Conservation (phyloP, 805 yeast genomes). For the Saturnispora gosingensis region DNA sequence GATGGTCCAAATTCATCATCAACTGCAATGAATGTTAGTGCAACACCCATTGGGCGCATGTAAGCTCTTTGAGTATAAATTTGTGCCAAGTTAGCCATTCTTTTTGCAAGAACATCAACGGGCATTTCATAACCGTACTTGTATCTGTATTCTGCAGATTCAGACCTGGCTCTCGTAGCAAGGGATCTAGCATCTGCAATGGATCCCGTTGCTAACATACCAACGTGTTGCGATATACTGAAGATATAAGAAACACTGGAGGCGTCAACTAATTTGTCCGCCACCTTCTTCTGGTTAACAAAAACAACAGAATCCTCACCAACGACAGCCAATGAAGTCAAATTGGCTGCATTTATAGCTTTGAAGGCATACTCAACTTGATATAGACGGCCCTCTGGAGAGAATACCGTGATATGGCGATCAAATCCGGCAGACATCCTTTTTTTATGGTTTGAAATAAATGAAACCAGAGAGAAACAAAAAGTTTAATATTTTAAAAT, state of each 20-base stretch:
- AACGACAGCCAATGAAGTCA: conserved; percentile 79
- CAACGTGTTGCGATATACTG: conserved; percentile 70
- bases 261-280: conserved; percentile 88
- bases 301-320: conserved; percentile 84
- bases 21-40: conserved; percentile 76
- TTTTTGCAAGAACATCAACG: conserved; percentile 80
- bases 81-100: conserved; percentile 94
- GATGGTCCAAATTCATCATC: conserved; percentile 89
- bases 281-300: conserved; percentile 91
- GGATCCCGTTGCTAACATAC: conserved; percentile 90
- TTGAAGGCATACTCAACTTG: conserved; percentile 91
- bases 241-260: conserved; percentile 80
- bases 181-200: conserved; percentile 92
- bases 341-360: conserved; percentile 87
- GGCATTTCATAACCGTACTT: conserved; percentile 97
- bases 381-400: conserved; percentile 95
- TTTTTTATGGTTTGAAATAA: background rate
- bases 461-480: background rate
- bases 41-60: conserved; percentile 97
- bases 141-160: conserved; percentile 91
- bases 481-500: background rate
- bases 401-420: conserved; percentile 96
- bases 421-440: conserved; percentile 76
- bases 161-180: conserved; percentile 85
- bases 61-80: conserved; percentile 96